Evolutionary conservation across 768 basidiomycete species (phyloP).

Genomic region (Lentinula sp.): DNA sequence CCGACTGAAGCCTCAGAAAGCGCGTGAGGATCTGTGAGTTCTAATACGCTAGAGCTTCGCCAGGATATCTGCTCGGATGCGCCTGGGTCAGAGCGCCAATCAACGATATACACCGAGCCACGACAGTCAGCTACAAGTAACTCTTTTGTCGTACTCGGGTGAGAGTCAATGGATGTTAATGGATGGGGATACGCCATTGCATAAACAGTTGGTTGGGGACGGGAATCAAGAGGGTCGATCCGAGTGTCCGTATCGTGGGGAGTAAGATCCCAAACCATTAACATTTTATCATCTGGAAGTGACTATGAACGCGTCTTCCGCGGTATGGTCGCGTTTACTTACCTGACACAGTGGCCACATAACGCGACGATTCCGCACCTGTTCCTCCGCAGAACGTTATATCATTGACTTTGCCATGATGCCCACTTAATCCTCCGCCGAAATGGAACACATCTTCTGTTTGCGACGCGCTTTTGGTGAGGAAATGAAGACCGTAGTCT

Average conservation of each 20-base stretch:
- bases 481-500: slow-evolving; percentile 66
- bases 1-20: slow-evolving; percentile 49
- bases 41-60: slow-evolving; percentile 60
- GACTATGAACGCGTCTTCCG: background rate
- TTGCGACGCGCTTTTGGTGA: slow-evolving; percentile 47
- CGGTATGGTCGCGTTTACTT: slow-evolving; percentile 9
- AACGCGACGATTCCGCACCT: slow-evolving; percentile 59
- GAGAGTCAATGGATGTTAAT: slow-evolving; percentile 62
- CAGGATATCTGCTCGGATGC: slow-evolving; percentile 43
- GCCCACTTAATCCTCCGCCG: slow-evolving; percentile 76
- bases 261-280: slow-evolving; percentile 84
- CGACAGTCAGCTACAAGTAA: slow-evolving; percentile 72
- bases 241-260: slow-evolving; percentile 41
- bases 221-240: slow-evolving; percentile 22
- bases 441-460: slow-evolving; percentile 60
- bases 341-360: slow-evolving; percentile 82
- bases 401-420: slow-evolving; percentile 73
- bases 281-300: slow-evolving; percentile 67
- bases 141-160: slow-evolving; percentile 70
- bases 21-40: slow-evolving; percentile 66
- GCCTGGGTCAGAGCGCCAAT: slow-evolving; percentile 73
- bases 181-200: slow-evolving; percentile 69
- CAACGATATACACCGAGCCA: slow-evolving; percentile 72
- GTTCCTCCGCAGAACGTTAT: slow-evolving; percentile 78
- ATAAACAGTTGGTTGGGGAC: slow-evolving; percentile 73